Evolutionary conservation across 2,329 filamentous ascomycete genomes (phyloP), one percentile per base, ranked within the genome.

Genomic region (Akanthomyces lecanii): DNA sequence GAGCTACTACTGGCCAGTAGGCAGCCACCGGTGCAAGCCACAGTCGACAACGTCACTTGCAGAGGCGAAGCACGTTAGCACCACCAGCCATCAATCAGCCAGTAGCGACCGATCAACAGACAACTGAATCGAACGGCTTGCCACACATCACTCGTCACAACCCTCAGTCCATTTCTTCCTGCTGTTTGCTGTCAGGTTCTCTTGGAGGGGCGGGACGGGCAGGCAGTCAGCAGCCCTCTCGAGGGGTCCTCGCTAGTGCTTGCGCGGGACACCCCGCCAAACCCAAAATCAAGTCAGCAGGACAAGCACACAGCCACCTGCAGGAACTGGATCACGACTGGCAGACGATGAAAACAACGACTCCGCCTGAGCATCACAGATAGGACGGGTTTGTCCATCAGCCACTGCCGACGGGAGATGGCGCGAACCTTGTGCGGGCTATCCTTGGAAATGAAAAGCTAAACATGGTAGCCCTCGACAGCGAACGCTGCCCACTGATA

Each of bases 211-310:
- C 12, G 40, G 40, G 25, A 30, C 38, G 53, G 53, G 14, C 54
- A 47, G 54, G 36, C 42, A 53, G 47, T 30, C 47, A 50, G 47
- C 23, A 23, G 47, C 47, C 47, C 23, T 21, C 21, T 11, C 1
- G 33, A 44, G 52, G 28, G 36, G 36, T 36, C 36, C 45, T 30
- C 36, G 5, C 28, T 45, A 53, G 58, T 42, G n/a, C 36, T 7
- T 28, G 36, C 18, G 36, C 50, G 38, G 47, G 38, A 52, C 48
- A 42, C 38, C 14, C 59, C 42, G 42, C 59, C 30, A 55, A 48
- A 61, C 28, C 21, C 58, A 30, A 54, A 54, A 40, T 16, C 40
- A n/a, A n/a, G 42, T 55, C 59, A 61, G 6, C 40, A 42, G 42
- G 42, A 23, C 30, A 44, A 28, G n/a, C 30, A 33, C 2, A n/a